Percentiles rank a stretch among this genome's conserved stretches.
Conservation (phyloP, 192 early-diverging fungal species). For the Lobulomyces angularis region DNA sequence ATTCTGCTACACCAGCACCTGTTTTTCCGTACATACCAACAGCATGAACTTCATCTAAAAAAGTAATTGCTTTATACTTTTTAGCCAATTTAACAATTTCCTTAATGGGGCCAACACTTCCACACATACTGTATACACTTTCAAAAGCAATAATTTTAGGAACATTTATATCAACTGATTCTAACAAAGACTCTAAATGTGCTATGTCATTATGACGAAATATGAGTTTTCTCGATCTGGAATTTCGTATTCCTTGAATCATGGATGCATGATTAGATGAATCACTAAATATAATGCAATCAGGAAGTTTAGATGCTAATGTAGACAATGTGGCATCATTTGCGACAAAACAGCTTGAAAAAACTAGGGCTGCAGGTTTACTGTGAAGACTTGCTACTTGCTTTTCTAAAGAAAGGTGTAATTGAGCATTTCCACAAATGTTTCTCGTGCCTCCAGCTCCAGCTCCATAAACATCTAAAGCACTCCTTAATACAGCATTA, state of each 20-base stretch:
- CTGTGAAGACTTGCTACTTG: slow-evolving; percentile 88
- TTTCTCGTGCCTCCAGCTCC: slow-evolving; percentile 98
- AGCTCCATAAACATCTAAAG: slow-evolving; percentile 90
- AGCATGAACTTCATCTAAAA: slow-evolving; percentile 95
- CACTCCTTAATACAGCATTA: slow-evolving; percentile 27
- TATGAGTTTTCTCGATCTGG: slow-evolving; percentile 70
- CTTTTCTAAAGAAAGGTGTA: slow-evolving; percentile 80
- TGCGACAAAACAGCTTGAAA: slow-evolving; percentile 95
- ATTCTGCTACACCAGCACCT: slow-evolving; percentile 89
- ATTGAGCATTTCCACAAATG: slow-evolving; percentile 95
- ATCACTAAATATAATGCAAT: slow-evolving; percentile 90
- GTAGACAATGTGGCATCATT: slow-evolving; percentile 94
- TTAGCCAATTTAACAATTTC: slow-evolving; percentile 78
- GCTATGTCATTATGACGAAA: slow-evolving; percentile 88
- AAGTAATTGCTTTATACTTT: slow-evolving; percentile 94
- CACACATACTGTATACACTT: slow-evolving; percentile 95
- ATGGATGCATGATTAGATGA: slow-evolving; percentile 94
- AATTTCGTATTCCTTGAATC: slow-evolving; percentile 95
- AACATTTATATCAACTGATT: slow-evolving; percentile 62
- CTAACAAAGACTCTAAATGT: slow-evolving; percentile 75
- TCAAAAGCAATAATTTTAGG: slow-evolving; percentile 96
- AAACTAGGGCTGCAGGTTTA: slow-evolving; percentile 81
- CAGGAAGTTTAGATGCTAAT: slow-evolving; percentile 73
- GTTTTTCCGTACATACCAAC: slow-evolving; percentile 96
- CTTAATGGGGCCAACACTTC: slow-evolving; percentile 82